Percentiles rank a stretch among this genome's conserved stretches.
Conservation (phyloP, 306 rosid genomes). For the Begonia masoniana region DNA sequence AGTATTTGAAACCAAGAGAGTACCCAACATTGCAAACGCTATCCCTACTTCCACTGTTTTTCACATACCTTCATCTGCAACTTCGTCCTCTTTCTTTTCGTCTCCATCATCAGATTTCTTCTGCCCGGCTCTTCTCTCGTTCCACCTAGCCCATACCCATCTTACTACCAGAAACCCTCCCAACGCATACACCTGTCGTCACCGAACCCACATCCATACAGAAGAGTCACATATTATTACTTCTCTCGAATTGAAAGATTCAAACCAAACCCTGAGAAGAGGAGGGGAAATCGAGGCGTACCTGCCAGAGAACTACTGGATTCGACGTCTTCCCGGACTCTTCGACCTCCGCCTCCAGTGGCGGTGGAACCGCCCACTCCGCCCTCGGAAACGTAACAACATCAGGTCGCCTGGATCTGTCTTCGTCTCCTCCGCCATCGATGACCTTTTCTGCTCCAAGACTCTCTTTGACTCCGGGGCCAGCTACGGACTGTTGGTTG, state of each 20-base stretch:
- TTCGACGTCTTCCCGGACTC: conserved; percentile 44
- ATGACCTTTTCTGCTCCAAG: conserved; percentile 1
- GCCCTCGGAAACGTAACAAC: conserved; percentile 44
- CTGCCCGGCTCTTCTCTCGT: conserved; percentile 39
- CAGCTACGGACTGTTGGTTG: conserved; percentile 10
- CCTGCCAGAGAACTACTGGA: conserved; percentile 82
- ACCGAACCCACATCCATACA: not conserved
- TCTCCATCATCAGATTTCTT: conserved; percentile 33
- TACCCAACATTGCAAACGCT: too few relatives aligned
- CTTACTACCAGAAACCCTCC: conserved; percentile 46
- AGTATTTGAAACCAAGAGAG: too few relatives aligned
- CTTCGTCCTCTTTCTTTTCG: not conserved
- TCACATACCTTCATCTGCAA: too few relatives aligned
- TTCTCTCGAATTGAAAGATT: too few relatives aligned
- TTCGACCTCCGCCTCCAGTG: conserved; percentile 40
- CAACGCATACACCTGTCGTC: conserved; percentile 55
- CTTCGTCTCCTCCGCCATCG: conserved; percentile 7
- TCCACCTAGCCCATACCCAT: conserved; percentile 90
- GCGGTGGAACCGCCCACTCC: conserved; percentile 25
- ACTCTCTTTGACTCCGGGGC: not conserved
- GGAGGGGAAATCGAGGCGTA: not conserved
- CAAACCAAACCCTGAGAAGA: not conserved
- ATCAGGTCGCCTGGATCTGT: conserved; percentile 15
- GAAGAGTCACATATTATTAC: not conserved
- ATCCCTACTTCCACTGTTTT: too few relatives aligned